phyloP scores from a whole-genome alignment of 352 stramenopile species.

The Aphanomyces invadans region DNA sequence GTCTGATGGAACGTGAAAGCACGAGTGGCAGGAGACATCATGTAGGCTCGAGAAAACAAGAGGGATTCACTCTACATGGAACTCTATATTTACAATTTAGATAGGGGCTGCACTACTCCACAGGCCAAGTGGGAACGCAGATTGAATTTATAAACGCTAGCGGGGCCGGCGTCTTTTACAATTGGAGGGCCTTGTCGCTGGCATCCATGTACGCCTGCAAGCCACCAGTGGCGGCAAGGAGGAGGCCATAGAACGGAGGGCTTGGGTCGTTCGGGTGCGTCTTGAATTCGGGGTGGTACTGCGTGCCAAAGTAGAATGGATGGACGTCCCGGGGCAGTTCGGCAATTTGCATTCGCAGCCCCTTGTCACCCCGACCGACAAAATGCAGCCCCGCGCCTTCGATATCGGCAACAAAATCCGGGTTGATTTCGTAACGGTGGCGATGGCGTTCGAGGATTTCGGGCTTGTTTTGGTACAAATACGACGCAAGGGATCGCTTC shows the following conservation, averaged over 20 bases:
- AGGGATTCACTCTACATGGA: constrained; percentile 22
- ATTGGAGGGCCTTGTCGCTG: constrained; percentile 10
- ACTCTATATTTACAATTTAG: constrained; percentile 19
- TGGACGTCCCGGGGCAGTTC: constrained; percentile 93
- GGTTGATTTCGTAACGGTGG: constrained; percentile 99
- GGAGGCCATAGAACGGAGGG: constrained; percentile 96
- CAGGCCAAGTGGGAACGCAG: not conserved
- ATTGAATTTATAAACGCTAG: constrained; percentile 7
- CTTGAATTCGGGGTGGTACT: constrained; percentile 99
- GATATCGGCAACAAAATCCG: constrained; percentile 87
- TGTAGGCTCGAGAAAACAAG: constrained; percentile 20
- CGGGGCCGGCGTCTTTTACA: not conserved
- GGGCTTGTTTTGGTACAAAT: constrained; percentile 84
- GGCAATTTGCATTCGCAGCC: constrained; percentile 97
- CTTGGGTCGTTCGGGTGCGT: constrained; percentile 92
- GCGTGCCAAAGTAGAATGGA: constrained; percentile 98
- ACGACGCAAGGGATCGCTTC: constrained; percentile 83
- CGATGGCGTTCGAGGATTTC: constrained; percentile 95
- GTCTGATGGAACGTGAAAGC: not conserved
- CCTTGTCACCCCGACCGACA: constrained; percentile 95
- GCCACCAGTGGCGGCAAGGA: constrained; percentile 84
- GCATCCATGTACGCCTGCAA: constrained; percentile 59
- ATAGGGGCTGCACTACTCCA: not conserved
- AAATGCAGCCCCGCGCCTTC: constrained; percentile 93
- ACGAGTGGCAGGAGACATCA: not conserved